Conservation (phyloP, 169 alveolate genomes). For the Plasmodium vivax region DNA sequence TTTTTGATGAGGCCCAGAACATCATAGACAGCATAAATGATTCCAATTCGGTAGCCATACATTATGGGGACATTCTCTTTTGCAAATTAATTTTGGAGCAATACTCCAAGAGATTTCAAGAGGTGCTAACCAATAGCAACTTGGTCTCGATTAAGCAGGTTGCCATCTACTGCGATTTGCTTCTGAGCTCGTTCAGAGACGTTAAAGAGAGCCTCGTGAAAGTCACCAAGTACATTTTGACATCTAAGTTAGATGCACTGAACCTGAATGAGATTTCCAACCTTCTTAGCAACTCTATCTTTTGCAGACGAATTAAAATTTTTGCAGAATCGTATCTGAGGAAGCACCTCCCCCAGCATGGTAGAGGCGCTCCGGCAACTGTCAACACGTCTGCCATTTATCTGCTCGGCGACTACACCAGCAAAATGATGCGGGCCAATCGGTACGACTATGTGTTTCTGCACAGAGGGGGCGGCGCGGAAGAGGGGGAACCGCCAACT, state of each 20-base stretch:
- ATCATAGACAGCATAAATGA: conserved; percentile 63
- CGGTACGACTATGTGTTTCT: conserved; percentile 70
- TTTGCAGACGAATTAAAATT: conserved; percentile 75
- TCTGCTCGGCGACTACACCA: conserved; percentile 57
- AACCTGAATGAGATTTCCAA: conserved; percentile 50
- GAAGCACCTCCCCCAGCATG: not conserved
- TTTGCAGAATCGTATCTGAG: conserved; percentile 38
- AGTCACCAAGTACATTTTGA: conserved; percentile 7
- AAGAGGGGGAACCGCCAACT: not conserved
- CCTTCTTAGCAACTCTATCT: conserved; percentile 41
- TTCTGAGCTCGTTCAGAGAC: not conserved
- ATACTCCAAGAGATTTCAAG: conserved; percentile 14
- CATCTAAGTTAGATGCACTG: conserved; percentile 69
- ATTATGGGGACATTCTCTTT: conserved; percentile 18
- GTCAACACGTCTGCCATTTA: conserved; percentile 58
- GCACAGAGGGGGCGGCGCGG: not conserved
- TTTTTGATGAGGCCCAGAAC: conserved; percentile 89
- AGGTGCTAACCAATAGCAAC: conserved; percentile 31
- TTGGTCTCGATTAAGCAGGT: conserved; percentile 40
- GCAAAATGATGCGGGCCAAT: conserved; percentile 64
- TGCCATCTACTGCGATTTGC: conserved; percentile 27
- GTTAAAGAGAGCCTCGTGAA: conserved; percentile 1
- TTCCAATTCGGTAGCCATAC: conserved; percentile 7
- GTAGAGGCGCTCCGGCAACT: not conserved
- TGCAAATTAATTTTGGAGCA: conserved; percentile 16